phyloP scores from a whole-genome alignment of 2,329 filamentous ascomycete genomes.

The Claviceps sp. region DNA sequence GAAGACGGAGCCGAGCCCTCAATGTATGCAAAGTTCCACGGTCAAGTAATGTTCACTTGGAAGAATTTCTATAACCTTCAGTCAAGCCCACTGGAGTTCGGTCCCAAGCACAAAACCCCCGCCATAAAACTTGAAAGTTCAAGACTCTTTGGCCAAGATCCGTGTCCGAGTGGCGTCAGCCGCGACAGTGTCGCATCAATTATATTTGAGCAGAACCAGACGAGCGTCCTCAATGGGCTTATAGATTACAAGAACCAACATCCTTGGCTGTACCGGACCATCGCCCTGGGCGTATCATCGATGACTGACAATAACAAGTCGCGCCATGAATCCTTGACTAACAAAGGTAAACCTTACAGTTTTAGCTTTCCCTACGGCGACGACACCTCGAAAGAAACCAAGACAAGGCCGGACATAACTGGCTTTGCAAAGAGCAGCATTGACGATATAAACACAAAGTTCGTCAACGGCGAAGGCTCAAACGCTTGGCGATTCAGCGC shows the following conservation, averaged over 20 bases:
- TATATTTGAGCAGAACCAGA: constrained; percentile 28
- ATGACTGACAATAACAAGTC: neutral
- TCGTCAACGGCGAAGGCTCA: constrained; percentile 35
- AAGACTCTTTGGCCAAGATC: neutral
- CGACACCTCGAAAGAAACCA: constrained; percentile 23
- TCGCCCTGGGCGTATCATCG: neutral
- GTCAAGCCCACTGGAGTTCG: constrained; percentile 5
- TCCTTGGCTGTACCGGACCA: neutral
- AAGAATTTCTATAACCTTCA: constrained; percentile 8
- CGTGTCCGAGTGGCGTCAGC: constrained; percentile 21
- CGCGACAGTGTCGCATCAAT: constrained; percentile 14
- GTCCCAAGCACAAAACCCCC: neutral
- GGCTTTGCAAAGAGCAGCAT: constrained; percentile 36
- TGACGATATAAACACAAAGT: constrained; percentile 50
- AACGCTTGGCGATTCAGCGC: constrained; percentile 39
- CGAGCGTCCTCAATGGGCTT: constrained; percentile 22
- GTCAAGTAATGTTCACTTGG: neutral
- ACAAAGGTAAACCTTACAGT: constrained; percentile 27
- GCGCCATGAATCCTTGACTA: constrained; percentile 13
- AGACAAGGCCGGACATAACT: constrained; percentile 10
- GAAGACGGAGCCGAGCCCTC: constrained; percentile 23
- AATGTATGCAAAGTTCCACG: constrained; percentile 29
- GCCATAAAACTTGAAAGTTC: constrained; percentile 6
- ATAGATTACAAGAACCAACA: constrained; percentile 18
- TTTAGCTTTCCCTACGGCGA: constrained; percentile 36